phyloP scores from a whole-genome alignment of 345 rosid genomes.

The Brassica incana region DNA sequence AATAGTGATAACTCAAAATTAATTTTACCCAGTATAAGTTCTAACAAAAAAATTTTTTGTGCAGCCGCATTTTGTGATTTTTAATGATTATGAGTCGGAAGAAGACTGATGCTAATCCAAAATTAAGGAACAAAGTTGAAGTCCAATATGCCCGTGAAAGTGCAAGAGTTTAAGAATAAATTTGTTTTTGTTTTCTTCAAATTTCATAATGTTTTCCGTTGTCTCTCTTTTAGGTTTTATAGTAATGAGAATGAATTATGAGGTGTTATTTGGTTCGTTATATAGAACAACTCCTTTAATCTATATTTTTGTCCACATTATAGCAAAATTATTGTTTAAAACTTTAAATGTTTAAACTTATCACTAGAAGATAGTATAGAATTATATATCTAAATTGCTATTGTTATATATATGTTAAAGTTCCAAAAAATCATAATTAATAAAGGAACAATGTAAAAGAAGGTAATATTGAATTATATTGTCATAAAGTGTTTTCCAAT shows the following conservation, averaged over 20 bases:
- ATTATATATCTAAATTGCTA: background rate
- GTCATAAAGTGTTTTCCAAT: background rate
- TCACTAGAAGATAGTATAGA: no score
- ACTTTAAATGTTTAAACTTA: no score
- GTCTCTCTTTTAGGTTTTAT: background rate
- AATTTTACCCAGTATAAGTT: no score
- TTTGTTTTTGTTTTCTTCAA: background rate
- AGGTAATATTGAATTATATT: background rate
- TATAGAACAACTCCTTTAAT: background rate
- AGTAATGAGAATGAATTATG: background rate
- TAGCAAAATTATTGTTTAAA: no score
- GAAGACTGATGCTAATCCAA: no score
- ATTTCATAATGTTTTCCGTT: background rate
- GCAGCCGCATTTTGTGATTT: no score
- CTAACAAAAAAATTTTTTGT: no score
- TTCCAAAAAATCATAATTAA: background rate
- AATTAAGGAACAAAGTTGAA: no score
- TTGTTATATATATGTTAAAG: background rate
- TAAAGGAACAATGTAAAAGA: background rate
- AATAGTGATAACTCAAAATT: background rate
- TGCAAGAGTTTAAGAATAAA: background rate
- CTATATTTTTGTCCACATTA: no score
- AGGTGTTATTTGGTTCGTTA: background rate
- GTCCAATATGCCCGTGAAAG: background rate
- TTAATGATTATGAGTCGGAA: no score